Base-by-base conservation (phyloP, 2,329 filamentous ascomycete species). In the Xylariales sp. region DNA sequence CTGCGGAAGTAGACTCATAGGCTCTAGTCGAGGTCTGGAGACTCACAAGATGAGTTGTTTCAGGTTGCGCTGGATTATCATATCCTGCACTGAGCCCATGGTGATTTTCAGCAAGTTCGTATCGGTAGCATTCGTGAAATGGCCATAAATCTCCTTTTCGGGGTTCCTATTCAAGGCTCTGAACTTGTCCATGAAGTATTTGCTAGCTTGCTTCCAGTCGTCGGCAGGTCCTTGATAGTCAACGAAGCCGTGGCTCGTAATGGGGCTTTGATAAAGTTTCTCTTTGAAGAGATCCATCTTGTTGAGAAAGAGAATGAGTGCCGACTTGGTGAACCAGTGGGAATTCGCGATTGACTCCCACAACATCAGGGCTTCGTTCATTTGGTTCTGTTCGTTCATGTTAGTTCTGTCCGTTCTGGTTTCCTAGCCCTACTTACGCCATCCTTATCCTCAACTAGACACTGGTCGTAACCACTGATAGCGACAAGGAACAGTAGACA, bases 381-480 rank as follows among this genome's bases (percentile, higher is more conserved):
- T 91, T 86, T 90, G 86, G 61, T 91, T 91, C 85, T 89, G 50
- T 6, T 15, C 7, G 11, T 5, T 5, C 25, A 21, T 24, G 43
- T 61, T 47, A 59, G 55, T 40, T 37, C 25, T 21, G 5, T 15
- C 27, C 14, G 12, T 22, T 5, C 4, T 5, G 28, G 15, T 7
- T 11, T 18, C 6, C 25, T 7, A 38, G 14, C 14, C 36, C 46
- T 36, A 72, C 88, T 70, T 74, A 95, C 89, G 49, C 90, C 90
- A 61, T 95, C 93, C 65, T 95, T 90, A 62, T 97, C 91, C 68
- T 97, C 91, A 3, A 96, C 88, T 36, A 97, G 70, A 57, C 90
- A 95, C 64, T 97, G 93, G 60, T 97, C 91, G 63, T 96, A 97
- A 45, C 91, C 91, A 50, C 89, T 95, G 54, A 97, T 90, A 35